phyloP scores from a whole-genome alignment of 2,329 filamentous ascomycete species.

The Aspergillus novoparasiticus region DNA sequence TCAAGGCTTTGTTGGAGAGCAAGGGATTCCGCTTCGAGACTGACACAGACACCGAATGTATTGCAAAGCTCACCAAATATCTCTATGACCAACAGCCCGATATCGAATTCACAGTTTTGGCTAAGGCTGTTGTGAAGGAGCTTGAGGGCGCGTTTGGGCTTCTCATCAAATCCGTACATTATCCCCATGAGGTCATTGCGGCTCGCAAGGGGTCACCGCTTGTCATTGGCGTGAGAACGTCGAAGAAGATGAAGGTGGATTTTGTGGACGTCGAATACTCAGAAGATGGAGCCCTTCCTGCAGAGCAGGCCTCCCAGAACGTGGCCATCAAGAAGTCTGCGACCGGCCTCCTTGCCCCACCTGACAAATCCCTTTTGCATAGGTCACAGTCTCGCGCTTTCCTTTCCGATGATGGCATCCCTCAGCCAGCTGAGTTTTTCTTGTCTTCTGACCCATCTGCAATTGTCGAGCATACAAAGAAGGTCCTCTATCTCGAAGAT shows the following conservation, averaged over 20 bases:
- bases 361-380: slow-evolving; percentile 97
- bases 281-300: slow-evolving; percentile 83
- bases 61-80: slow-evolving; percentile 98
- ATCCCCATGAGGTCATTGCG: slow-evolving; percentile 95
- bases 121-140: slow-evolving; percentile 98
- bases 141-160: slow-evolving; percentile 97
- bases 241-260: slow-evolving; percentile 99
- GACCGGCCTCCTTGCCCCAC: slow-evolving; percentile 74
- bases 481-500: slow-evolving; percentile 99
- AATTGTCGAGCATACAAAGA: slow-evolving; percentile 99
- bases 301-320: slow-evolving; percentile 94
- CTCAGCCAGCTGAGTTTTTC: slow-evolving; percentile 99
- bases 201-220: slow-evolving; percentile 98
- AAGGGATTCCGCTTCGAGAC: slow-evolving; percentile 99
- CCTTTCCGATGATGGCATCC: slow-evolving; percentile 96
- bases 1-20: slow-evolving; percentile 86
- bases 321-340: slow-evolving; percentile 91
- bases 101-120: slow-evolving; percentile 93
- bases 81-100: slow-evolving; percentile 91
- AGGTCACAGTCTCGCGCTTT: slow-evolving; percentile 98
- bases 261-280: slow-evolving; percentile 99
- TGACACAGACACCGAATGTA: slow-evolving; percentile 98
- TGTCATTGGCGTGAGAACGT: slow-evolving; percentile 93
- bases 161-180: slow-evolving; percentile 97
- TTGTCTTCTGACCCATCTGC: slow-evolving; percentile 97